Evolutionary conservation across 2,329 filamentous ascomycete species (phyloP).

Genomic region (Colletotrichum ledebouriae): DNA sequence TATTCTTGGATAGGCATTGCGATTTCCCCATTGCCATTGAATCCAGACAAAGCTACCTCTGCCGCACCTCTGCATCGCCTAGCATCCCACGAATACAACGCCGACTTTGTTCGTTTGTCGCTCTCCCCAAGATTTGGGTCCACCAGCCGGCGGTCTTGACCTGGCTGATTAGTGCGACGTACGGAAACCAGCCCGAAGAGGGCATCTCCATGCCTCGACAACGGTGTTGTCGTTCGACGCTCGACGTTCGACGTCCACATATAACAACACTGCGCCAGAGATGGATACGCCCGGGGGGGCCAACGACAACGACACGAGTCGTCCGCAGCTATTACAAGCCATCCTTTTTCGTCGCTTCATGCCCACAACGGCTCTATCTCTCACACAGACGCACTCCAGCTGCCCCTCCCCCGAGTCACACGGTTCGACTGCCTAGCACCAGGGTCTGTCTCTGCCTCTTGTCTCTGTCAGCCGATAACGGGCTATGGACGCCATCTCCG

Average conservation of each 20-base stretch:
- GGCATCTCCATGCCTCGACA: conserved; percentile 15
- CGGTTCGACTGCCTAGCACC: conserved; percentile 9
- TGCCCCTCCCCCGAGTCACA: conserved; percentile 22
- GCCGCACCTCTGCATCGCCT: conserved; percentile 10
- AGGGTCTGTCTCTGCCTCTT: conserved; percentile 10
- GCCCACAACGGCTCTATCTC: conserved; percentile 8
- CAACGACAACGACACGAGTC: conserved; percentile 21
- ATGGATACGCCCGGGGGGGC: conserved; percentile 2
- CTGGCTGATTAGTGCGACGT: conserved; percentile 1
- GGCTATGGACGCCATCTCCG: conserved; percentile 19
- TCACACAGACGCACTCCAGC: conserved; percentile 4
- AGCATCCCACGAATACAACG: neutral
- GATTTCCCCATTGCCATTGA: neutral
- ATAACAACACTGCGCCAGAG: neutral
- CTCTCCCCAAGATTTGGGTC: neutral
- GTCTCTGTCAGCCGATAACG: conserved; percentile 16
- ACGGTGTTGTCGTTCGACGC: neutral
- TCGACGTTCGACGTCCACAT: neutral
- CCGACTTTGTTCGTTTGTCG: conserved; percentile 2
- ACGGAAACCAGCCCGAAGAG: conserved; percentile 9
- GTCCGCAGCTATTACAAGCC: conserved; percentile 21
- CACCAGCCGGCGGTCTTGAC: conserved; percentile 5
- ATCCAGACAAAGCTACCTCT: conserved; percentile 15
- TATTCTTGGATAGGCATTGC: too few relatives aligned
- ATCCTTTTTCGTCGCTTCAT: conserved; percentile 7